Conservation (phyloP, 1,284 basidiomycete genomes). For the Meira nashicola region DNA sequence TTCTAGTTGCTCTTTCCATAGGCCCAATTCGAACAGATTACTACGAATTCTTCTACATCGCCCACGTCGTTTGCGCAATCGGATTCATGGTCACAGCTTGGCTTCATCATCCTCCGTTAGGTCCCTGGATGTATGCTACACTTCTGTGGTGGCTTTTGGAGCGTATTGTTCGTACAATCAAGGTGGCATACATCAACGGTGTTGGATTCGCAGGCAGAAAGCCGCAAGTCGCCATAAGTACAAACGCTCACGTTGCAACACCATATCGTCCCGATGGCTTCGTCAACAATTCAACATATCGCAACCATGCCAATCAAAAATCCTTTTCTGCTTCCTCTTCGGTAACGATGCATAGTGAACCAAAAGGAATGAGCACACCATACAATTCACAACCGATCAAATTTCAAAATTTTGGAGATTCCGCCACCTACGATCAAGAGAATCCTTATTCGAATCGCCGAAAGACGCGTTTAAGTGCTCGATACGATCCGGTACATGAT, state of each 20-base stretch:
- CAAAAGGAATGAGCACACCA: not conserved
- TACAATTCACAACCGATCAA: not conserved
- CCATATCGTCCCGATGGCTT: not conserved
- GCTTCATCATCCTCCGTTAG: slow-evolving; percentile 57
- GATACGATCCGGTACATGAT: slow-evolving; percentile 17
- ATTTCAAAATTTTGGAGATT: too few relatives aligned
- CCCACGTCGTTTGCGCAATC: slow-evolving; percentile 61
- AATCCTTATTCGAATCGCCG: too few relatives aligned
- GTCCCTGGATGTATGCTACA: slow-evolving; percentile 62
- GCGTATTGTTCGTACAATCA: slow-evolving; percentile 59
- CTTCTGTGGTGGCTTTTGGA: slow-evolving; percentile 63
- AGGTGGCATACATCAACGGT: slow-evolving; percentile 65
- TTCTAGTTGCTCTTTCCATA: slow-evolving; percentile 65
- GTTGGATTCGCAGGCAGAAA: slow-evolving; percentile 54
- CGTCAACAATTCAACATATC: not conserved
- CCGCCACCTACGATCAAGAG: too few relatives aligned
- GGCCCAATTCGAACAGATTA: slow-evolving; percentile 63
- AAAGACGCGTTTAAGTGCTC: slow-evolving; percentile 30
- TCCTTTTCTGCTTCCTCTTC: not conserved
- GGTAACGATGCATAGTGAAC: not conserved
- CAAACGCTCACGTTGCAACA: not conserved
- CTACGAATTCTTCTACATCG: slow-evolving; percentile 72
- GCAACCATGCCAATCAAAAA: not conserved
- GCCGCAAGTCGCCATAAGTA: slow-evolving; percentile 28
- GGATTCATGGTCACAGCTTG: slow-evolving; percentile 49